Base-by-base conservation (phyloP, 352 stramenopile genomes). In the Phytophthora citricola region DNA sequence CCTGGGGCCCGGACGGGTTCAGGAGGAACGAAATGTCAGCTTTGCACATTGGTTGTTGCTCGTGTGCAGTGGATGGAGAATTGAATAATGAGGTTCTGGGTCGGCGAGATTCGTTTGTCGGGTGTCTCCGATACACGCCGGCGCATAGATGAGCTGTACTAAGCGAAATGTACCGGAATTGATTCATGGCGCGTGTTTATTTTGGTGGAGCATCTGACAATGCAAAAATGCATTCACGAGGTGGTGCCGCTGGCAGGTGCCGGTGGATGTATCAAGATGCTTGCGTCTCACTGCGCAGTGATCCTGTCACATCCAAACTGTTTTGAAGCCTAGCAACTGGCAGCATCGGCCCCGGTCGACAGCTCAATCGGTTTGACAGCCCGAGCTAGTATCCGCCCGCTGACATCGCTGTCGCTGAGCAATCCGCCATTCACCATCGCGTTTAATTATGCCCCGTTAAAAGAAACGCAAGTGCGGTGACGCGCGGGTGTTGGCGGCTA, bases 21-120 rank as follows among this genome's bases (percentile, higher is more conserved):
- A 83, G 60, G 38, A 83, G 69, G 71, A 83, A 83, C 22, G 71
- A 55, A 54, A 83, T 83, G 67, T 73, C 64, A 31, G 71, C 47
- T 44, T 83, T 83, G 63, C 57, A 65, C 74, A 82, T 82, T 50
- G 6, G 12, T 47, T 46, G 15, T 22, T 53, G 45, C 4, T 47
- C 26, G 51, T 66, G 47, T 51, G 40, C 24, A 17, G 50, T 57
- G 56, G 22, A 47, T 58, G 45, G 53, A 24, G 10, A 58, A 65
- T 65, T 69, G 22, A 65, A 64, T 65, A 48, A 38, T 69, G 54
- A 52, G 52, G 31, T 12, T 29, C n/a, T 36, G 31, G 4, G 6
- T 5, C 3, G 9, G 2, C 15, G 24, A 50, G 39, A 40, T 59
- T 50, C 39, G 26, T 41, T 39, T 29, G 52, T 7, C 5, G 24